These are phyloP conservation scores for Aspergillus mulundensis DNA, from an alignment of 495 filamentous ascomycete genomes.

Conservation along the genomic window DNA sequence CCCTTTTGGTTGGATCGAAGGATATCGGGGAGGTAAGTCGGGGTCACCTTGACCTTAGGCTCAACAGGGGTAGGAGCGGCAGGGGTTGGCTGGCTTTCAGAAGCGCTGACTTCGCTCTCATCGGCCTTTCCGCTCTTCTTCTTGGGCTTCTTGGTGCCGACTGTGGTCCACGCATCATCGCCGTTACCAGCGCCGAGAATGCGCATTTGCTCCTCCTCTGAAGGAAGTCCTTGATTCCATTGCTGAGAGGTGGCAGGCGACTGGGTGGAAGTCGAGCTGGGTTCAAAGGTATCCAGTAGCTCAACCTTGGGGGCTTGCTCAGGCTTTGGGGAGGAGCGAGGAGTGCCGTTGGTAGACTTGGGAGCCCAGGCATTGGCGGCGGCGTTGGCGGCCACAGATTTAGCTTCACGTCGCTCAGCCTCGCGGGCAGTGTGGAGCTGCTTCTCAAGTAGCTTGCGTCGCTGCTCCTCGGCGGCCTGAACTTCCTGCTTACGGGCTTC, in stretches of 20 bases:
- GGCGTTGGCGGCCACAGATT: slow-evolving; percentile 58
- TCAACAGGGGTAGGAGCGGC: slow-evolving; percentile 31
- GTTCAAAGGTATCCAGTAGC: slow-evolving; percentile 74
- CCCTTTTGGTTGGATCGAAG: slow-evolving; percentile 40
- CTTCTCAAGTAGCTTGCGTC: slow-evolving; percentile 68
- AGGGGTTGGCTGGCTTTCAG: slow-evolving; percentile 34
- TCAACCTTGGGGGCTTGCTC: slow-evolving; percentile 38
- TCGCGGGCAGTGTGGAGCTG: slow-evolving; percentile 76
- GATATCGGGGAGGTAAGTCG: slow-evolving; percentile 41
- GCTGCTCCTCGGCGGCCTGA: slow-evolving; percentile 69
- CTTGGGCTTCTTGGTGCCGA: slow-evolving; percentile 64
- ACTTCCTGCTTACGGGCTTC: slow-evolving; percentile 68
- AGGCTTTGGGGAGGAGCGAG: slow-evolving; percentile 8
- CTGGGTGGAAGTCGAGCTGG: slow-evolving; percentile 33
- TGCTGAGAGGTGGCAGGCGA: slow-evolving; percentile 26
- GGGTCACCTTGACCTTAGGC: slow-evolving; percentile 39
- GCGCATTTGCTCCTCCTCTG: slow-evolving; percentile 83
- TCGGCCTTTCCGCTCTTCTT: slow-evolving; percentile 43
- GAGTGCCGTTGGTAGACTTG: slow-evolving; percentile 28
- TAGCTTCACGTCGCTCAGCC: slow-evolving; percentile 66
- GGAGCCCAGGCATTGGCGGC: slow-evolving; percentile 54
- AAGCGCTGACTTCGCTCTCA: slow-evolving; percentile 41
- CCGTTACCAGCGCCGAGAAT: slow-evolving; percentile 54
- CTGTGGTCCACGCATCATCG: slow-evolving; percentile 70
- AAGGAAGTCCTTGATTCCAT: slow-evolving; percentile 60